Base-by-base conservation (phyloP, 345 rosid species). In the Brassica rapa region DNA sequence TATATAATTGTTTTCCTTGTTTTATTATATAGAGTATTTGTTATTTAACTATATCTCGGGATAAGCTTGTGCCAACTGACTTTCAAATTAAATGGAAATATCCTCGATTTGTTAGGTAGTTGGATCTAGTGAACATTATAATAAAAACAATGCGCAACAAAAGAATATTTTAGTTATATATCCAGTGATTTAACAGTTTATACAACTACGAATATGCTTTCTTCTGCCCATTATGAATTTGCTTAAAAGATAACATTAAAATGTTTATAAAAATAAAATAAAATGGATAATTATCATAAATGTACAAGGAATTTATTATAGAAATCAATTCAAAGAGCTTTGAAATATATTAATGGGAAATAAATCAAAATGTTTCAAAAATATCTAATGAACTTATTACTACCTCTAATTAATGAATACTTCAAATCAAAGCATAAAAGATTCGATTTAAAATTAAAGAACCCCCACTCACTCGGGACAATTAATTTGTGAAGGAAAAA, bases 41-140 rank as follows among this genome's bases (percentile, higher is more conserved):
- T 53, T 77, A 63, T 71, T 37, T 2, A 51, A 77, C 1, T 37
- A 71, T 64, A 72, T 56, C 1, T 72, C 1, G 62, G 6, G 81
- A 72, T 78, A 72, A 72, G 82, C 77, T 61, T 73, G 7, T 67
- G 70, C 78, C 82, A 79, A 79, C 74, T 46, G 78, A 79, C 65
- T 79, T 73, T 73, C 82, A 73, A 68, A 74, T 49, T 16, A 53
- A 74, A 61, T 68, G 7, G 60, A 74, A 73, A 62, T 80, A 80
- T 80, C 59, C 19, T 74, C 33, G 14, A 51, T 62, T 73, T 73
- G 73, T 62, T 80, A 56, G 78, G 71, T 73, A 25, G 79, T 68
- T 79, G 79, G 79, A 80, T 80, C 82, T 74, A 61, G 55, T 14
- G 29, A 37, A 27, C 75, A 62, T 43, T 61, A 33, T 24, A 67